Percentiles rank a stretch among this genome's conserved stretches.
phyloP scores from a whole-genome alignment of 164 flowering plant species.

The Tetrastigma voinierianum region DNA sequence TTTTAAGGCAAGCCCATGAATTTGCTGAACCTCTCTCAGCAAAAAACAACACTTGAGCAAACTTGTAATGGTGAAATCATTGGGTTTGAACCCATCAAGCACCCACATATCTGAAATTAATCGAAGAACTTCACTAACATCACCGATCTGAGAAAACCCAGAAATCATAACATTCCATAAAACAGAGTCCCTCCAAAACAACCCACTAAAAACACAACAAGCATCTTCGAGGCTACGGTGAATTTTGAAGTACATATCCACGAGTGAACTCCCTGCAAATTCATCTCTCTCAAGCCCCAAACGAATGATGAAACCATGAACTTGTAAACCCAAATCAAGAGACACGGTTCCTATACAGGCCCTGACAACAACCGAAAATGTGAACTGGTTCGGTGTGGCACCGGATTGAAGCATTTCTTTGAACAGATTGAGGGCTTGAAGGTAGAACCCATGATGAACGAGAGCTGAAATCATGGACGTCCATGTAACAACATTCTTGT shows the following conservation, averaged over 20 bases:
- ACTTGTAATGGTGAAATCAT: constrained; percentile 30
- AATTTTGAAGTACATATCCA: constrained; percentile 23
- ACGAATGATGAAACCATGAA: constrained; percentile 15
- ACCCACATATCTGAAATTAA: constrained; percentile 21
- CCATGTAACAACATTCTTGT: constrained; percentile 25
- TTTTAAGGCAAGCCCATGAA: constrained; percentile 25
- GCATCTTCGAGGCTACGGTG: constrained; percentile 14
- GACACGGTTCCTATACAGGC: constrained; percentile 9
- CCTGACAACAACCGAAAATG: constrained; percentile 13
- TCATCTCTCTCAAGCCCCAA: constrained; percentile 24
- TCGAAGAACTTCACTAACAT: constrained; percentile 13
- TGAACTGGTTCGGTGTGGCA: constrained; percentile 19
- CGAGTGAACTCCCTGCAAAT: constrained; percentile 22
- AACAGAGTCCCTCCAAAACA: constrained; percentile 20
- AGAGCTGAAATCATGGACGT: constrained; percentile 24
- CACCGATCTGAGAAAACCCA: constrained; percentile 25
- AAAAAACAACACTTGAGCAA: constrained; percentile 26
- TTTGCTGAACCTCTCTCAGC: constrained; percentile 23
- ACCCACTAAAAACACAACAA: constrained; percentile 10
- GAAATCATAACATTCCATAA: constrained; percentile 27
- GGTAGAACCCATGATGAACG: constrained; percentile 10
- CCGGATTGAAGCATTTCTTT: constrained; percentile 19
- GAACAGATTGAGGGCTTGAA: constrained; percentile 16
- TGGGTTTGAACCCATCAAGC: constrained; percentile 20
- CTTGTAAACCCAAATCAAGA: constrained; percentile 19